Evolutionary conservation across 148 eudicot species (phyloP).

Genomic region (Hydrangea macrophylla): DNA sequence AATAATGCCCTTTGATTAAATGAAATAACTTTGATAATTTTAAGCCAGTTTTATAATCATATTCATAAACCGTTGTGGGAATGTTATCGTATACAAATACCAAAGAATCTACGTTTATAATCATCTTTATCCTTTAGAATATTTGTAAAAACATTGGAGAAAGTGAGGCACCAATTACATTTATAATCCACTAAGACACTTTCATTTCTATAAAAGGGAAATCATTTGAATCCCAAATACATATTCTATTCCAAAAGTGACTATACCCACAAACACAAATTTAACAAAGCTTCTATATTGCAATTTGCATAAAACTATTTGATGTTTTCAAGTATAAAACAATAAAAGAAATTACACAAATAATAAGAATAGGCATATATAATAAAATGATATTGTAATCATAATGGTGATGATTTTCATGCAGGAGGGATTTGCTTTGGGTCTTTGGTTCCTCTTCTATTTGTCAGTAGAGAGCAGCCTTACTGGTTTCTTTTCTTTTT

Average conservation of each 20-base stretch:
- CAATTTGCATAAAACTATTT: conserved; percentile 34
- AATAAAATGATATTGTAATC: conserved; percentile 24
- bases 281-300: conserved; percentile 20
- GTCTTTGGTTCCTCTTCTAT: conserved; percentile 21
- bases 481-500: conserved; percentile 19
- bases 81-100: background rate
- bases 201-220: conserved; percentile 25
- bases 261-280: conserved; percentile 25
- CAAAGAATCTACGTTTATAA: background rate
- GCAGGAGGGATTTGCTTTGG: conserved; percentile 27
- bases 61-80: background rate
- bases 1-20: background rate
- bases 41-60: background rate
- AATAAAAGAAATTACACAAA: conserved; percentile 20
- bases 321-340: background rate
- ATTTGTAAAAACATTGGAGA: background rate
- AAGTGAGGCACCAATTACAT: conserved; percentile 12
- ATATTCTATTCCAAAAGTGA: conserved; percentile 21
- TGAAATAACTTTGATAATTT: background rate
- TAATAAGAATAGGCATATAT: conserved; percentile 2
- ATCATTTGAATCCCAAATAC: conserved; percentile 20
- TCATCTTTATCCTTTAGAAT: background rate
- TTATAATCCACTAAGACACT: conserved; percentile 10
- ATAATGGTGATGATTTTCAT: conserved; percentile 53
- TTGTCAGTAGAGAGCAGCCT: conserved; percentile 43